A percentile compares a stretch with the other conserved stretches of the same genome.
Evolutionary conservation across 306 rosid genomes (phyloP).

Genomic region (Castanopsis chinensis): DNA sequence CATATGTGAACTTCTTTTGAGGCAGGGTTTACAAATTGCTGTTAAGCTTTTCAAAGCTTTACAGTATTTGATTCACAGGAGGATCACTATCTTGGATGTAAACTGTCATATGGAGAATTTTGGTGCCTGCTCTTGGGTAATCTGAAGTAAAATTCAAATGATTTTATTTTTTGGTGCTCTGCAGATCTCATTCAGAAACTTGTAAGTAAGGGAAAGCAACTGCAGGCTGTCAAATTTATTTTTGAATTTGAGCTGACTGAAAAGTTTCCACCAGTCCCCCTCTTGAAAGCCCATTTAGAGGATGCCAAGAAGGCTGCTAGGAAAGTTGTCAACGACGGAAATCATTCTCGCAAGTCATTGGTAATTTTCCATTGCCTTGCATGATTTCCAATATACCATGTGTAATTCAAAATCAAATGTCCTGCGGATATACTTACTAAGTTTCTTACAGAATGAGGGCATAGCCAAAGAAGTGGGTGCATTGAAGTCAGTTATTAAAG

Average conservation of each 20-base stretch:
- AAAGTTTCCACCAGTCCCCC: constrained; percentile 64
- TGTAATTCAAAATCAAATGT: neutral
- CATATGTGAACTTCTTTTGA: neutral
- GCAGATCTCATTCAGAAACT: constrained; percentile 77
- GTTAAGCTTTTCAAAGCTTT: neutral
- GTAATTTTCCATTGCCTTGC: constrained; percentile 41
- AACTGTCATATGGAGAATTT: neutral
- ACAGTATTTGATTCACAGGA: neutral
- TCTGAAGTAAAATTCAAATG: constrained; percentile 1
- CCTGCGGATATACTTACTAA: constrained; percentile 16
- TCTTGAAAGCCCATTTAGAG: constrained; percentile 59
- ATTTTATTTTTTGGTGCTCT: constrained; percentile 24
- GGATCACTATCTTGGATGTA: neutral
- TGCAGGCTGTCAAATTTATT: constrained; percentile 64
- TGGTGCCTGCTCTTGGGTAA: constrained; percentile 1
- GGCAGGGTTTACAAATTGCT: neutral
- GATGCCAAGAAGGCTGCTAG: constrained; percentile 47
- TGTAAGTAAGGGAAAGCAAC: constrained; percentile 46
- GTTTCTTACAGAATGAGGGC: constrained; percentile 57
- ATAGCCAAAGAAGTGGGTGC: constrained; percentile 58
- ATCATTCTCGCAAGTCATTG: constrained; percentile 46
- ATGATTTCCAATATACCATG: constrained; percentile 7
- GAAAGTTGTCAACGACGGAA: constrained; percentile 52
- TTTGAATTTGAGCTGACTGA: constrained; percentile 63
- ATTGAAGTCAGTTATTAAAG: constrained; percentile 53